A percentile compares a stretch with the other conserved stretches of the same genome.
phyloP scores from a whole-genome alignment of 176 grass and related monocot species.

The Rhipidocladum racemiflorum region DNA sequence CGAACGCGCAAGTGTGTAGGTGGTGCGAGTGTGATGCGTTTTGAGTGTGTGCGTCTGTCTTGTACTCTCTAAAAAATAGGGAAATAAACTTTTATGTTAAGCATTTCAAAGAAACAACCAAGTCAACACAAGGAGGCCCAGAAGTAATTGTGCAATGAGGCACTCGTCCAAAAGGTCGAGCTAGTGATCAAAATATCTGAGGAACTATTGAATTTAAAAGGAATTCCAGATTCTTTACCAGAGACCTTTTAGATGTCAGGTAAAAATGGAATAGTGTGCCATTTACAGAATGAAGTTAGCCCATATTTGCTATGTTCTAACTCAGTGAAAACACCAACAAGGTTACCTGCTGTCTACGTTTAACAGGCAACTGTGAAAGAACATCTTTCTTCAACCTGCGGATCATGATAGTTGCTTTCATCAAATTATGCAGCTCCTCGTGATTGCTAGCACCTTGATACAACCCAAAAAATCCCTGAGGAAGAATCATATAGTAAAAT shows the following conservation, averaged over 20 bases:
- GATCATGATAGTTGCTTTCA: conserved; percentile 98
- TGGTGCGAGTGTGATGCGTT: too few relatives aligned
- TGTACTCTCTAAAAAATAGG: too few relatives aligned
- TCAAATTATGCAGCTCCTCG: conserved; percentile 91
- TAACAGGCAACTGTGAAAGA: conserved; percentile 75
- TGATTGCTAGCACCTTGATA: conserved; percentile 99
- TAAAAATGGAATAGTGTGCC: background rate
- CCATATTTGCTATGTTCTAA: background rate
- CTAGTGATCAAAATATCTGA: background rate
- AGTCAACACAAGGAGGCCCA: conserved; percentile 11
- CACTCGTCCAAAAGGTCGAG: conserved; percentile 2
- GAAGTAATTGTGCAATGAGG: background rate
- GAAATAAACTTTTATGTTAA: background rate
- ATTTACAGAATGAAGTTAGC: background rate
- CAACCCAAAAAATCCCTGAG: conserved; percentile 60
- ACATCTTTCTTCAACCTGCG: conserved; percentile 94
- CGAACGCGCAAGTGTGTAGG: too few relatives aligned
- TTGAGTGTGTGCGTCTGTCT: too few relatives aligned
- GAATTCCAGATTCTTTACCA: conserved; percentile 1
- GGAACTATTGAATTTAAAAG: background rate
- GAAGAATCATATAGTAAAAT: conserved; percentile 29
- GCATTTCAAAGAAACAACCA: background rate
- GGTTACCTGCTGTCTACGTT: conserved; percentile 83
- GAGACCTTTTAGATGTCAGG: background rate
- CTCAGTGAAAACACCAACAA: background rate